Evolutionary conservation across 768 basidiomycete genomes (phyloP).

Genomic region (Psilocybe cubensis): DNA sequence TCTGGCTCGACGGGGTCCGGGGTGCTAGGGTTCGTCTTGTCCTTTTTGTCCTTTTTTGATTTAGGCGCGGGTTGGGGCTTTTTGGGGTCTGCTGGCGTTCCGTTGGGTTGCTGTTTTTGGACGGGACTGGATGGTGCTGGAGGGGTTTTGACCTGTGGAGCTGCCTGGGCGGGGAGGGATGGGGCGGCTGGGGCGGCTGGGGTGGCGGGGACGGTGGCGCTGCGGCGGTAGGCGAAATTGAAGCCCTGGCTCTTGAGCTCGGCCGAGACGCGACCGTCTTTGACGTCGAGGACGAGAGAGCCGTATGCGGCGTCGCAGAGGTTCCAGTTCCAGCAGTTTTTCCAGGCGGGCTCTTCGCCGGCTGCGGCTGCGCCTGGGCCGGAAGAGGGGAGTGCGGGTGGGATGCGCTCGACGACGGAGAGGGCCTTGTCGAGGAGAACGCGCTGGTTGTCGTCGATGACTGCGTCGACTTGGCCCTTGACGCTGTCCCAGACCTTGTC

Average conservation of each 20-base stretch:
- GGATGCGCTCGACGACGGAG: constrained; percentile 81
- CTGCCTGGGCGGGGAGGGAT: constrained; percentile 38
- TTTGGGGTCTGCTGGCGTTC: constrained; percentile 63
- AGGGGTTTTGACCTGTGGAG: constrained; percentile 41
- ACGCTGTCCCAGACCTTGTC: constrained; percentile 96
- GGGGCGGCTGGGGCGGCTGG: constrained; percentile 60
- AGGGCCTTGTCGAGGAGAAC: constrained; percentile 89
- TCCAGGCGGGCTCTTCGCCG: constrained; percentile 93
- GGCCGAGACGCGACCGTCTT: constrained; percentile 89
- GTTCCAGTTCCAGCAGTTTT: constrained; percentile 99
- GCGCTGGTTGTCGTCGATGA: constrained; percentile 90
- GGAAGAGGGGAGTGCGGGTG: constrained; percentile 50
- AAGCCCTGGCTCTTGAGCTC: constrained; percentile 97
- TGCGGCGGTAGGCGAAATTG: constrained; percentile 93
- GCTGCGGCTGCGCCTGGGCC: constrained; percentile 53
- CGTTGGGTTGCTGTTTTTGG: constrained; percentile 47
- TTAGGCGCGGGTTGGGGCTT: constrained; percentile 63
- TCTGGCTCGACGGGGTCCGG: constrained; percentile 25
- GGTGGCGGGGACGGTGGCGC: constrained; percentile 60
- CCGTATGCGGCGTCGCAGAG: constrained; percentile 96
- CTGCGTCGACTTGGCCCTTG: constrained; percentile 86
- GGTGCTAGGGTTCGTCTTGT: constrained; percentile 33
- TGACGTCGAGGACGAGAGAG: constrained; percentile 83
- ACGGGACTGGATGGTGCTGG: constrained; percentile 27
- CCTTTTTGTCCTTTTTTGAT: constrained; percentile 34